Conservation (phyloP, 1,284 basidiomycete genomes). For the Pseudozyma thailandica region DNA sequence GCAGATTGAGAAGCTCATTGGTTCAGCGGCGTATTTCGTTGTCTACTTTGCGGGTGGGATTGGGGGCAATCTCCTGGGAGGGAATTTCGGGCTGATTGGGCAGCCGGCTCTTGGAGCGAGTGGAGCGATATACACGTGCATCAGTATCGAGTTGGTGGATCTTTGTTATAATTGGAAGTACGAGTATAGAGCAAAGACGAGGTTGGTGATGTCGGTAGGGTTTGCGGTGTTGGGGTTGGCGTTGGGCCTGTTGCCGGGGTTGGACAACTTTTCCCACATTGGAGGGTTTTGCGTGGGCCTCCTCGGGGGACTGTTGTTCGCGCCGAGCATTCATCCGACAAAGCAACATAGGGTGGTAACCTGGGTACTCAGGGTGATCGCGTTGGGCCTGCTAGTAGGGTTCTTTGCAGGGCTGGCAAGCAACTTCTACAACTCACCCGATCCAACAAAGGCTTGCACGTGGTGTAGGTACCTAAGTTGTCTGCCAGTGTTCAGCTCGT, state of each 20-base stretch:
- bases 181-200: constrained; percentile 56
- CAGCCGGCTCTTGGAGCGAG: constrained; percentile 92
- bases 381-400: constrained; percentile 79
- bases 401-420: constrained; percentile 83
- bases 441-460: constrained; percentile 75
- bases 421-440: constrained; percentile 87
- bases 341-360: constrained; percentile 79
- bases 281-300: constrained; percentile 70
- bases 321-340: constrained; percentile 83
- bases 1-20: constrained; percentile 74
- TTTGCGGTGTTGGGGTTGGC: constrained; percentile 86
- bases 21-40: constrained; percentile 80
- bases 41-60: constrained; percentile 89
- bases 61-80: constrained; percentile 80
- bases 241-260: constrained; percentile 73
- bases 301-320: constrained; percentile 79
- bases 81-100: constrained; percentile 86
- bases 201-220: constrained; percentile 82
- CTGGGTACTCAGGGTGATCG: constrained; percentile 79
- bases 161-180: constrained; percentile 91
- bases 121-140: constrained; percentile 88
- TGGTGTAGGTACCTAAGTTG: constrained; percentile 76
- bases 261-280: constrained; percentile 71
- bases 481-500: constrained; percentile 53
- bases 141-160: constrained; percentile 84